A percentile compares a stretch with the other conserved stretches of the same genome.
These are phyloP conservation scores for Penicillium sp. DNA, from an alignment of 2,329 filamentous ascomycete species.

Conservation along the genomic window DNA sequence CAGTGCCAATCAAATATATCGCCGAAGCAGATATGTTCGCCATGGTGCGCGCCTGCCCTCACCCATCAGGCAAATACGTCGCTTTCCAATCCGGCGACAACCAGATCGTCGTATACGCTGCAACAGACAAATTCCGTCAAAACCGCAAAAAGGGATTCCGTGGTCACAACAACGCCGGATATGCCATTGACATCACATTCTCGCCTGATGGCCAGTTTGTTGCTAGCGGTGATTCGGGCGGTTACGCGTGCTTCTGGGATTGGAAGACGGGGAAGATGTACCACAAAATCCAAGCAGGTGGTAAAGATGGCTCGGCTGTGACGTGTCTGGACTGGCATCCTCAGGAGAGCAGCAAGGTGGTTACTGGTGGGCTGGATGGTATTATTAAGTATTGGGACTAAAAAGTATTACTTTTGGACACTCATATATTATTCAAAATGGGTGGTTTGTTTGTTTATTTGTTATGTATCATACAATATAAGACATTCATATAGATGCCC, in stretches of 20 bases:
- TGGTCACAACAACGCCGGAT: slow-evolving; percentile 93
- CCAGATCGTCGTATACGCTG: slow-evolving; percentile 92
- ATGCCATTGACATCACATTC: slow-evolving; percentile 83
- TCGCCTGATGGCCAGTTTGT: slow-evolving; percentile 91
- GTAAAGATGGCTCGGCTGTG: slow-evolving; percentile 67
- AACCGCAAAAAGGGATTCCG: slow-evolving; percentile 96
- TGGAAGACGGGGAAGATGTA: slow-evolving; percentile 99
- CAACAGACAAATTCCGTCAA: slow-evolving; percentile 92
- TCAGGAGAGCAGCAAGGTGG: slow-evolving; percentile 93
- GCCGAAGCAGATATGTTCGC: slow-evolving; percentile 98
- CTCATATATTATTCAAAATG: no score
- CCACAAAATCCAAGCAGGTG: slow-evolving; percentile 78
- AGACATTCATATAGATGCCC: not conserved
- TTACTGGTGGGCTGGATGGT: slow-evolving; percentile 84
- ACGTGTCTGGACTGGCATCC: slow-evolving; percentile 94
- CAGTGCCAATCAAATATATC: slow-evolving; percentile 97
- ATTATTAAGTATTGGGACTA: slow-evolving; percentile 92
- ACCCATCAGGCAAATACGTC: slow-evolving; percentile 90
- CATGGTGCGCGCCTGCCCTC: slow-evolving; percentile 77
- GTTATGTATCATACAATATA: not conserved
- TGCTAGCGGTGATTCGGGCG: slow-evolving; percentile 78
- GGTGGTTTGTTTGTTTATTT: not conserved
- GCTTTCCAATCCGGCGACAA: slow-evolving; percentile 93
- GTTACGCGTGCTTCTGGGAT: slow-evolving; percentile 95
- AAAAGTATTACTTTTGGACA: slow-evolving; percentile 14